Conservation (phyloP, 441 rosid species). For the Mallotus japonicus region DNA sequence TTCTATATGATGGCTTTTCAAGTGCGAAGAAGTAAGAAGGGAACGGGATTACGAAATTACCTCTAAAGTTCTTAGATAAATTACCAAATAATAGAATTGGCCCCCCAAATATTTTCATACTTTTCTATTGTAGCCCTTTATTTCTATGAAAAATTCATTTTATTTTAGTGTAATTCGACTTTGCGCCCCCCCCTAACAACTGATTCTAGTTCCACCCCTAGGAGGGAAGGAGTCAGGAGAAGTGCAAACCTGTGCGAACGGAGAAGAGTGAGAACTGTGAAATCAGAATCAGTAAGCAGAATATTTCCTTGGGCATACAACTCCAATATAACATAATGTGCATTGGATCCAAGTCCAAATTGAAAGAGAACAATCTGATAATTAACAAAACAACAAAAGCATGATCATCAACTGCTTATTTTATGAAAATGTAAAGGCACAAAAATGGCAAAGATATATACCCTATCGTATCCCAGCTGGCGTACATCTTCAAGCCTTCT, state of each 20-base stretch:
- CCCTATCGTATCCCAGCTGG: slow-evolving; percentile 97
- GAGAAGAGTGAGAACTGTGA: slow-evolving; percentile 83
- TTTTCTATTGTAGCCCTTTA: too few relatives aligned
- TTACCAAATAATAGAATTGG: too few relatives aligned
- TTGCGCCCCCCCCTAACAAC: too few relatives aligned
- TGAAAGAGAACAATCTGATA: slow-evolving; percentile 85
- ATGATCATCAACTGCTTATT: not conserved
- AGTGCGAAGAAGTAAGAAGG: too few relatives aligned
- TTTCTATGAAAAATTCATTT: too few relatives aligned
- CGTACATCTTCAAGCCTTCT: slow-evolving; percentile 98
- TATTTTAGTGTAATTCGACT: too few relatives aligned
- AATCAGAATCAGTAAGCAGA: slow-evolving; percentile 86
- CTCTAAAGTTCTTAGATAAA: too few relatives aligned
- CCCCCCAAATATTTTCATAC: too few relatives aligned
- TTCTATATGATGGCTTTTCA: too few relatives aligned
- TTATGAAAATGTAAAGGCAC: too few relatives aligned
- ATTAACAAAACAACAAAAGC: not conserved
- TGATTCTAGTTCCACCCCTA: too few relatives aligned
- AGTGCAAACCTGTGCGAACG: slow-evolving; percentile 79
- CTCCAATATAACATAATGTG: slow-evolving; percentile 89
- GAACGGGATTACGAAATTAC: too few relatives aligned
- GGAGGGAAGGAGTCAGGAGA: not conserved
- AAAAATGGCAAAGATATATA: slow-evolving; percentile 24
- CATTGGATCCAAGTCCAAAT: slow-evolving; percentile 86
- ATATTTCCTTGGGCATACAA: slow-evolving; percentile 97